A percentile compares a stretch with the other conserved stretches of the same genome.
These are phyloP conservation scores for Termitomyces eurrhizus DNA, from an alignment of 768 basidiomycete genomes.

Conservation along the genomic window DNA sequence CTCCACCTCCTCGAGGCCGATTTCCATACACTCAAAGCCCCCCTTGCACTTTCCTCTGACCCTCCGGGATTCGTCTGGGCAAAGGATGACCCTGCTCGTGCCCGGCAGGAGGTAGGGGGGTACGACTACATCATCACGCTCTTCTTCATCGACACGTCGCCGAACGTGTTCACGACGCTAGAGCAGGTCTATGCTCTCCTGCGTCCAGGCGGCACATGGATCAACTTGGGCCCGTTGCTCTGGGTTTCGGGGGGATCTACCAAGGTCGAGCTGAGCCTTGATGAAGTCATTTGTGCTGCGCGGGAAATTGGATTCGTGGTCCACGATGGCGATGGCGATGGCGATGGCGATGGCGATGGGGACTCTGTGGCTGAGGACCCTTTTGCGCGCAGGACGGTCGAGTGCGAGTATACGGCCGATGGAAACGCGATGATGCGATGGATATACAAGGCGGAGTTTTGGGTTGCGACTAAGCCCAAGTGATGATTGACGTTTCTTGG, in stretches of 20 bases:
- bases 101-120: conserved; percentile 27
- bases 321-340: conserved; percentile 18
- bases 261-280: conserved; percentile 55
- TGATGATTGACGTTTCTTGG: neutral
- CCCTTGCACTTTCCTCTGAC: too few relatives aligned
- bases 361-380: neutral
- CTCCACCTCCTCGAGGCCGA: conserved; percentile 52
- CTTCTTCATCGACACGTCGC: conserved; percentile 65
- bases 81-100: neutral
- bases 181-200: conserved; percentile 55
- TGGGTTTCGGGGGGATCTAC: conserved; percentile 57
- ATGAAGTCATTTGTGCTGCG: conserved; percentile 54
- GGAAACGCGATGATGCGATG: conserved; percentile 64
- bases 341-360: too few relatives aligned
- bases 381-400: conserved; percentile 37
- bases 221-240: conserved; percentile 67
- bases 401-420: conserved; percentile 67
- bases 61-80: conserved; percentile 14
- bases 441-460: conserved; percentile 66
- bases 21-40: conserved; percentile 42
- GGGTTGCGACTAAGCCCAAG: conserved; percentile 48
- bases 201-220: conserved; percentile 62
- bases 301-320: conserved; percentile 53
- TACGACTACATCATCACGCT: conserved; percentile 63
- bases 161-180: conserved; percentile 49